Conservation (phyloP, 768 basidiomycete genomes). For the Glaciozyma antarctica region DNA sequence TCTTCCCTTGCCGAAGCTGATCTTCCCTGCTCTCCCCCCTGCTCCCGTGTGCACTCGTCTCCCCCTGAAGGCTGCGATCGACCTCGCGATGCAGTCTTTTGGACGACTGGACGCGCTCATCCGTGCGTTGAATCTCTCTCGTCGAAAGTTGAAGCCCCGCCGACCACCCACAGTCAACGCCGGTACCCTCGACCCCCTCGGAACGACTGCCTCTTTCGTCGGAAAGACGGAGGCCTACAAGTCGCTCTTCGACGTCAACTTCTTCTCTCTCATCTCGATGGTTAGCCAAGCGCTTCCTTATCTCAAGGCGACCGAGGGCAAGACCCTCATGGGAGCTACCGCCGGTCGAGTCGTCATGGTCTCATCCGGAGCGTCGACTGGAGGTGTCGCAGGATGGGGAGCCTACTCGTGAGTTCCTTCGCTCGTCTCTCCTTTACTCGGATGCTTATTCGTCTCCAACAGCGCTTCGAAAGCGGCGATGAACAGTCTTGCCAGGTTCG, state of each 20-base stretch:
- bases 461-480: slow-evolving; percentile 78
- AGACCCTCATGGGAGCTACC: background rate
- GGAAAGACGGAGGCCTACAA: slow-evolving; percentile 28
- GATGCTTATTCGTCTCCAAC: slow-evolving; percentile 33
- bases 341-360: slow-evolving; percentile 58
- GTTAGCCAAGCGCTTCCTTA: slow-evolving; percentile 59
- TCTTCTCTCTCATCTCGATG: slow-evolving; percentile 70
- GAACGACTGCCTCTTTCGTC: slow-evolving; percentile 49
- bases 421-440: too few species aligned
- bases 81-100: slow-evolving; percentile 48
- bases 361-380: slow-evolving; percentile 73
- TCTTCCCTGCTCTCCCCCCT: background rate
- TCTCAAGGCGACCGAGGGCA: slow-evolving; percentile 50
- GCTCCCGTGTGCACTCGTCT: background rate
- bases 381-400: slow-evolving; percentile 61
- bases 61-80: slow-evolving; percentile 46
- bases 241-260: slow-evolving; percentile 64
- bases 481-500: slow-evolving; percentile 60
- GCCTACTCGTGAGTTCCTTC: slow-evolving; percentile 31
- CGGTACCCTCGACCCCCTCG: slow-evolving; percentile 63
- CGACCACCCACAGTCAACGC: slow-evolving; percentile 58
- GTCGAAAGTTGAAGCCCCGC: background rate
- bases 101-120: slow-evolving; percentile 59
- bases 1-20: slow-evolving; percentile 46
- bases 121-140: background rate